Conservation (phyloP, 2,329 filamentous ascomycete species). For the Fusarium praegraminearum region DNA sequence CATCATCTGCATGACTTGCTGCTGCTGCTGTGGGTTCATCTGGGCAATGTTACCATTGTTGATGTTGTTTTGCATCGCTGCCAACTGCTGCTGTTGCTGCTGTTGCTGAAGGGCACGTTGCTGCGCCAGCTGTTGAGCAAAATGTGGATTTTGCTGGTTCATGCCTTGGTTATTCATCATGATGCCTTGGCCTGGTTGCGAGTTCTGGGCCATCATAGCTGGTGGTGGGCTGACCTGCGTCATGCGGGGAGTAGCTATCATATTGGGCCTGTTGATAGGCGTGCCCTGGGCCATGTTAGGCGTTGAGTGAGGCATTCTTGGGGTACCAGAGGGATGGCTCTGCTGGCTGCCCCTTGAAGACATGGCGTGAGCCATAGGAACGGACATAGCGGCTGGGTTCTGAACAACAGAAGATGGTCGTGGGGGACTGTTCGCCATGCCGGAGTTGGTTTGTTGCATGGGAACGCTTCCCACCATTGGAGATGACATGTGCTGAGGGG, state of each 20-base stretch:
- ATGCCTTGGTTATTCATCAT: conserved; percentile 65
- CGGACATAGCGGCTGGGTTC: conserved; percentile 67
- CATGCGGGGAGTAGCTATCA: conserved; percentile 71
- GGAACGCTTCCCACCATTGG: conserved; percentile 71
- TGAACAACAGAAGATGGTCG: conserved; percentile 75
- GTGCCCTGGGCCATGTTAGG: conserved; percentile 71
- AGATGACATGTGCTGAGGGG: conserved; percentile 73
- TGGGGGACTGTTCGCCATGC: conserved; percentile 75
- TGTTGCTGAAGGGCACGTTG: conserved; percentile 56
- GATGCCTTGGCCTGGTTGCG: conserved; percentile 64
- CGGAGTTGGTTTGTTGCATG: conserved; percentile 75
- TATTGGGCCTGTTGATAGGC: conserved; percentile 65
- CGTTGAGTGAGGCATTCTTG: conserved; percentile 70
- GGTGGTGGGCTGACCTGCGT: conserved; percentile 72
- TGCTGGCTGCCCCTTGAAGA: conserved; percentile 74
- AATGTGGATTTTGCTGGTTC: conserved; percentile 54
- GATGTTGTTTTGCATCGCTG: conserved; percentile 53
- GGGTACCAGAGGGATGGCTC: conserved; percentile 73
- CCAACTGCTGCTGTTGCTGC: conserved; percentile 56
- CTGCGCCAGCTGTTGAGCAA: conserved; percentile 63
- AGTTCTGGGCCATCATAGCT: conserved; percentile 68
- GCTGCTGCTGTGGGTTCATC: conserved; percentile 56
- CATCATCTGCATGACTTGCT: conserved; percentile 55
- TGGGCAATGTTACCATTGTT: conserved; percentile 54
- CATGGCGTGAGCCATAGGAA: conserved; percentile 72